Conservation (phyloP, 2,329 filamentous ascomycete genomes). For the Tolypocladium nubicola region DNA sequence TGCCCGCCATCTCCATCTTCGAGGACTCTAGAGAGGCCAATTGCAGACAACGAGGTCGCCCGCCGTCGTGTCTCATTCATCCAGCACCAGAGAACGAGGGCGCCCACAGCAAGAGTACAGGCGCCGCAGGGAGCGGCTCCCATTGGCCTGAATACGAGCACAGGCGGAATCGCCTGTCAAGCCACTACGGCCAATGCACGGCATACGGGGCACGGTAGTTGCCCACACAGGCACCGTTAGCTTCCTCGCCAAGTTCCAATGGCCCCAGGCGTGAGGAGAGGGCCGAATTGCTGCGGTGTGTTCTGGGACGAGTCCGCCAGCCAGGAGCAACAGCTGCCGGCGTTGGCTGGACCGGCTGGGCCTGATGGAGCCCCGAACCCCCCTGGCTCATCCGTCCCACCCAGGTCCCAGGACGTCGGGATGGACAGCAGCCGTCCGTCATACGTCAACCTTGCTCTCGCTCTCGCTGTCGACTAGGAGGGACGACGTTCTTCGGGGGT, state of each 20-base stretch:
- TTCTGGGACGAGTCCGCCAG: not conserved
- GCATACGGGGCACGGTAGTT: not conserved
- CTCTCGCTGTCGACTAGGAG: not conserved
- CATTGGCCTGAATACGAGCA: not conserved
- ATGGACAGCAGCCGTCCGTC: not conserved
- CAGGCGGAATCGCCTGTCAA: not conserved
- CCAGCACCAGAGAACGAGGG: not conserved
- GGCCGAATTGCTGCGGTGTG: not conserved
- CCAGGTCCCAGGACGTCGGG: not conserved
- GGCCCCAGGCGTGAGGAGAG: not conserved
- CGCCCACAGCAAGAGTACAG: not conserved
- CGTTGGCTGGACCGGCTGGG: not conserved
- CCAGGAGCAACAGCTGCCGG: not conserved
- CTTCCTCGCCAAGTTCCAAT: not conserved
- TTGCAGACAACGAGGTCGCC: not conserved
- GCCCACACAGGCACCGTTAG: not conserved
- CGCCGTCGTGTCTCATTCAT: not conserved
- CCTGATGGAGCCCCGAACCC: not conserved
- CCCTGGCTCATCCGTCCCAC: not conserved
- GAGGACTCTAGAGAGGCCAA: not conserved
- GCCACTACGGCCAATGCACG: not conserved
- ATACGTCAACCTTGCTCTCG: not conserved
- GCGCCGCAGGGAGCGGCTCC: not conserved
- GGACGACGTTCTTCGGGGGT: not conserved
- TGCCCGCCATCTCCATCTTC: too few species aligned